Percentiles rank a stretch among this genome's conserved stretches.
Conservation (phyloP, 805 yeast genomes). For the Millerago galiae region DNA sequence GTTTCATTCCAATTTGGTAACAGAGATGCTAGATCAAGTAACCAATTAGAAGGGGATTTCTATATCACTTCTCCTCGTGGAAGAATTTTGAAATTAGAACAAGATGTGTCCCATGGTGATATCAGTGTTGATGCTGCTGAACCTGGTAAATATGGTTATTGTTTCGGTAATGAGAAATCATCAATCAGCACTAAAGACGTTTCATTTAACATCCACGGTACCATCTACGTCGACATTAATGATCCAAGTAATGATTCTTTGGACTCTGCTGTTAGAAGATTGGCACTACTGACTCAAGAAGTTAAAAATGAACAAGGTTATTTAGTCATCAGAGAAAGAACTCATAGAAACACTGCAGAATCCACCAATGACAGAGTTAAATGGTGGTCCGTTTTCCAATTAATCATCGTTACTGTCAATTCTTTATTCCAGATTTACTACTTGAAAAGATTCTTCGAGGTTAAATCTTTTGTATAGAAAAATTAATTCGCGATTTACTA, state of each 20-base stretch:
- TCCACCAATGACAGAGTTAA: constrained; percentile 94
- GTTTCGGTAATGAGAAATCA: constrained; percentile 85
- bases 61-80: constrained; percentile 29
- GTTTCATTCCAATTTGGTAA: constrained; percentile 92
- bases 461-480: constrained; percentile 66
- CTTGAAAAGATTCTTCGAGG: constrained; percentile 92
- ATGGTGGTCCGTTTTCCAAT: constrained; percentile 95
- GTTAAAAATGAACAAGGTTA: constrained; percentile 89
- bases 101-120: constrained; percentile 75
- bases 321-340: constrained; percentile 91
- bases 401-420: constrained; percentile 77
- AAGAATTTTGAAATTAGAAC: constrained; percentile 42
- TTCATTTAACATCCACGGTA: constrained; percentile 92
- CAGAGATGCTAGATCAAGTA: constrained; percentile 65
- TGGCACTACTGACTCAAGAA: constrained; percentile 71
- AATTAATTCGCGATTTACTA: not conserved
- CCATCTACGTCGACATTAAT: constrained; percentile 74
- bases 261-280: constrained; percentile 75
- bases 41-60: constrained; percentile 66
- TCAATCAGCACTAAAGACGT: constrained; percentile 77
- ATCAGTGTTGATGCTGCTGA: constrained; percentile 56
- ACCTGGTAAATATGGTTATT: constrained; percentile 75
- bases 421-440: constrained; percentile 91
- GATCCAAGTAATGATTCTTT: constrained; percentile 71
- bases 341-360: constrained; percentile 98